phyloP scores from a whole-genome alignment of 352 stramenopile species.

The Phytophthora hibernalis region DNA sequence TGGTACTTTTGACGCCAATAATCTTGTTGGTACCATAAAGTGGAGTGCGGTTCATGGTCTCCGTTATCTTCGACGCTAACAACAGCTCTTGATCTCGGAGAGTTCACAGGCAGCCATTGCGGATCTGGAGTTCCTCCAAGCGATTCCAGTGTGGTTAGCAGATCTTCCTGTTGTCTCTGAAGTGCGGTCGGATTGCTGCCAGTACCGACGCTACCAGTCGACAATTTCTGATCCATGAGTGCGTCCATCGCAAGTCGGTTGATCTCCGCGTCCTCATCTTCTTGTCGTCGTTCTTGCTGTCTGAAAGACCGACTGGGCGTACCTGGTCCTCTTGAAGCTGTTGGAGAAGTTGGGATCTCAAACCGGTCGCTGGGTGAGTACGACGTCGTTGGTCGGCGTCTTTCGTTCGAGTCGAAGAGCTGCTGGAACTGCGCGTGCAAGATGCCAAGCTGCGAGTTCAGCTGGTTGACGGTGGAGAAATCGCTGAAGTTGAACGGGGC shows the following conservation, averaged over 20 bases:
- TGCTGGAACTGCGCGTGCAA: conserved; percentile 69
- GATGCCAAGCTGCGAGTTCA: conserved; percentile 57
- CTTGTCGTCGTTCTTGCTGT: conserved; percentile 22
- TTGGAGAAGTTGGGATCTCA: conserved; percentile 44
- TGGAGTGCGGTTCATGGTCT: conserved; percentile 13
- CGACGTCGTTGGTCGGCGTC: conserved; percentile 6
- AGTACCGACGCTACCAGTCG: neutral
- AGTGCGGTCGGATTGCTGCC: conserved; percentile 1
- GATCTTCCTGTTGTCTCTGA: conserved; percentile 45
- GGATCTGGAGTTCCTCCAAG: conserved; percentile 18
- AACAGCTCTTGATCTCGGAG: neutral
- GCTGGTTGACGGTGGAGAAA: conserved; percentile 47
- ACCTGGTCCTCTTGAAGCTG: conserved; percentile 10
- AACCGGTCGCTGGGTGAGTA: conserved; percentile 52
- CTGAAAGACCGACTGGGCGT: conserved; percentile 1
- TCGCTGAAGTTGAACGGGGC: conserved; percentile 37
- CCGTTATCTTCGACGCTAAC: neutral
- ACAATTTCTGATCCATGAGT: conserved; percentile 41
- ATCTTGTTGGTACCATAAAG: conserved; percentile 59
- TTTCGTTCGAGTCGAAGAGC: conserved; percentile 56
- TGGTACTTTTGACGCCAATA: conserved; percentile 66
- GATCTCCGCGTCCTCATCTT: conserved; percentile 23
- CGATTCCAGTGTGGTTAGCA: conserved; percentile 49
- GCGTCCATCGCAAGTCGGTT: conserved; percentile 42
- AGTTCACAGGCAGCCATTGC: conserved; percentile 24